These are phyloP conservation scores for Boletus patriciae DNA, from an alignment of 768 basidiomycete species.

Conservation along the genomic window DNA sequence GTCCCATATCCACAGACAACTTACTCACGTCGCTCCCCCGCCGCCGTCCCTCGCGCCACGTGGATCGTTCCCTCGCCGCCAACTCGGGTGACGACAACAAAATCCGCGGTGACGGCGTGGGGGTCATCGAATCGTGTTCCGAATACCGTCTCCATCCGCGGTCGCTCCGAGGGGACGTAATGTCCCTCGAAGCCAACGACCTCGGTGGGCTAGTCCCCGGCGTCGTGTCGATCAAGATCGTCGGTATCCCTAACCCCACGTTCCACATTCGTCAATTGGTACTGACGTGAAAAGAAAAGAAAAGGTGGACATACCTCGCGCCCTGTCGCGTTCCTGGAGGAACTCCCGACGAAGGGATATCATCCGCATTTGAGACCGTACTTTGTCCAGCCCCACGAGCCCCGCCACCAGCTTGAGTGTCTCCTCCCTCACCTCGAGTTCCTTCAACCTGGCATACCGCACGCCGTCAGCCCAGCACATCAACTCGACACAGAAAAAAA, in stretches of 20 bases:
- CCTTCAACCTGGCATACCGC: conserved; percentile 60
- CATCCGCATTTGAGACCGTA: conserved; percentile 75
- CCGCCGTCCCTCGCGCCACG: not conserved
- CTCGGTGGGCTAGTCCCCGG: conserved; percentile 34
- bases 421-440: conserved; percentile 72
- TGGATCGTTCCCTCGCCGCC: conserved; percentile 39
- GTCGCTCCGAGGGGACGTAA: conserved; percentile 41
- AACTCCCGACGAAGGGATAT: conserved; percentile 73
- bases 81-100: conserved; percentile 19
- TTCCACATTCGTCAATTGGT: not conserved
- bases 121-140: conserved; percentile 4
- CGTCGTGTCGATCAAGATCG: conserved; percentile 59
- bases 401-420: conserved; percentile 80
- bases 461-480: not conserved
- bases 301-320: conserved; percentile 16
- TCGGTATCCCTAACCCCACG: conserved; percentile 55
- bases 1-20: conserved; percentile 1
- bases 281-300: not conserved
- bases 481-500: not conserved
- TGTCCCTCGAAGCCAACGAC: conserved; percentile 50
- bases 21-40: not conserved
- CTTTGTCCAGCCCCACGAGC: conserved; percentile 81
- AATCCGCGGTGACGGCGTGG: conserved; percentile 7
- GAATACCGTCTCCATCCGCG: not conserved
- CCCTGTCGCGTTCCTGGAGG: conserved; percentile 50